phyloP scores from a whole-genome alignment of 2,329 filamentous ascomycete species.

The Calonectria pseudoturangicola region DNA sequence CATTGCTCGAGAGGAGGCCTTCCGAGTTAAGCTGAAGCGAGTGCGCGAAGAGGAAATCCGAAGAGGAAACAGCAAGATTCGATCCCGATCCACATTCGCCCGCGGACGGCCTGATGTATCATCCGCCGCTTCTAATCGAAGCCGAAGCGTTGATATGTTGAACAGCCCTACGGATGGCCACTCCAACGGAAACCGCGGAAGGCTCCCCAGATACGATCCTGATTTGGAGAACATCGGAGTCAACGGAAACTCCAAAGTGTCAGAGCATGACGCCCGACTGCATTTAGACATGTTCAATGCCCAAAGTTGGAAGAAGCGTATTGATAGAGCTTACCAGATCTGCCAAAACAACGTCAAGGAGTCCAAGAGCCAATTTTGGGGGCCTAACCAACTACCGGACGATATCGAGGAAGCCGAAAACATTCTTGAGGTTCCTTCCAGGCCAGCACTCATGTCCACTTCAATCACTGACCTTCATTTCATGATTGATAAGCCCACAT shows the following conservation, averaged over 20 bases:
- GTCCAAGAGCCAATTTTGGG: constrained; percentile 87
- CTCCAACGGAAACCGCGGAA: constrained; percentile 60
- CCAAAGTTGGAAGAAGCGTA: constrained; percentile 93
- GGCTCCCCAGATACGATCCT: constrained; percentile 83
- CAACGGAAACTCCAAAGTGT: constrained; percentile 82
- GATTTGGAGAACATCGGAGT: constrained; percentile 80
- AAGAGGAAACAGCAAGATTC: constrained; percentile 70
- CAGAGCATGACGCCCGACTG: constrained; percentile 84
- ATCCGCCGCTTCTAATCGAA: constrained; percentile 66
- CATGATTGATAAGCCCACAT: constrained; percentile 92
- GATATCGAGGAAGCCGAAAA: constrained; percentile 89
- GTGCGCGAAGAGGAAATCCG: constrained; percentile 82
- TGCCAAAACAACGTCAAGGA: constrained; percentile 86
- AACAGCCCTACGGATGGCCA: constrained; percentile 56
- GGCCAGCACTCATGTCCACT: constrained; percentile 88
- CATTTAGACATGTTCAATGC: constrained; percentile 88
- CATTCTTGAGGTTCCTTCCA: constrained; percentile 88
- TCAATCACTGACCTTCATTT: constrained; percentile 90
- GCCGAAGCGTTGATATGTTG: constrained; percentile 72
- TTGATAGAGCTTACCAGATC: constrained; percentile 83
- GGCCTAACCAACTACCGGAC: constrained; percentile 85
- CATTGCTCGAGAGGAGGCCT: constrained; percentile 92
- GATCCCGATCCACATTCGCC: constrained; percentile 72
- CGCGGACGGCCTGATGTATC: constrained; percentile 59
- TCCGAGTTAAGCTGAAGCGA: constrained; percentile 89